phyloP scores from a whole-genome alignment of 1,139 yeast genomes.

The Geotrichum klebahnii region DNA sequence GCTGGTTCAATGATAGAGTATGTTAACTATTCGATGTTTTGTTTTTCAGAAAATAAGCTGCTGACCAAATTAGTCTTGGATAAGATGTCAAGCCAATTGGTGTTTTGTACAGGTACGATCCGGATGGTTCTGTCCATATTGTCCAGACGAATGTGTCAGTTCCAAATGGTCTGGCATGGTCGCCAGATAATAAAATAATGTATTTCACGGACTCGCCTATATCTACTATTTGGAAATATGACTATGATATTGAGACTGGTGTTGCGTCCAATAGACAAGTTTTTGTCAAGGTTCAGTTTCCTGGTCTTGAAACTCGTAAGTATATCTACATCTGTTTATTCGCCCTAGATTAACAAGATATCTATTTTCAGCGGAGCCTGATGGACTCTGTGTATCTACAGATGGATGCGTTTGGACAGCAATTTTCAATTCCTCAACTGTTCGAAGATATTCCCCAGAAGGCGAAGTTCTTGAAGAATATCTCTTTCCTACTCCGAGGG shows the following conservation, averaged over 20 bases:
- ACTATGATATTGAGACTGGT: constrained; percentile 51
- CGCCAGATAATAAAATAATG: constrained; percentile 47
- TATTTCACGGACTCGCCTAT: constrained; percentile 72
- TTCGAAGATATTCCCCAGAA: constrained; percentile 47
- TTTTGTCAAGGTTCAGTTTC: constrained; percentile 30
- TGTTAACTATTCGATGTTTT: constrained; percentile 1
- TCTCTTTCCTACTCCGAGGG: constrained; percentile 56
- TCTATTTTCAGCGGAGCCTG: constrained; percentile 47
- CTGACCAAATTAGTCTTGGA: constrained; percentile 6
- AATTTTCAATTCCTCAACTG: constrained; percentile 57
- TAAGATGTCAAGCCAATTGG: constrained; percentile 32
- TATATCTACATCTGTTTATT: background rate
- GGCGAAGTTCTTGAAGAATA: constrained; percentile 55
- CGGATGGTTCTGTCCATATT: constrained; percentile 28
- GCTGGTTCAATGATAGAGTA: constrained; percentile 35
- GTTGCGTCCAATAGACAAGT: constrained; percentile 44
- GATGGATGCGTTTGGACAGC: constrained; percentile 66
- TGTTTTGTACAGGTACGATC: constrained; percentile 40
- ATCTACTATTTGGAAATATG: constrained; percentile 56
- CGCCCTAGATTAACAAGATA: background rate
- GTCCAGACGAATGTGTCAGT: constrained; percentile 25
- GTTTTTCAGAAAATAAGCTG: background rate
- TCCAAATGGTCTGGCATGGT: constrained; percentile 74
- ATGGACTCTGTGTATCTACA: constrained; percentile 66
- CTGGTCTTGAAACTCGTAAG: constrained; percentile 18